phyloP scores from a whole-genome alignment of 495 filamentous ascomycete species.

The Tuber borchii region DNA sequence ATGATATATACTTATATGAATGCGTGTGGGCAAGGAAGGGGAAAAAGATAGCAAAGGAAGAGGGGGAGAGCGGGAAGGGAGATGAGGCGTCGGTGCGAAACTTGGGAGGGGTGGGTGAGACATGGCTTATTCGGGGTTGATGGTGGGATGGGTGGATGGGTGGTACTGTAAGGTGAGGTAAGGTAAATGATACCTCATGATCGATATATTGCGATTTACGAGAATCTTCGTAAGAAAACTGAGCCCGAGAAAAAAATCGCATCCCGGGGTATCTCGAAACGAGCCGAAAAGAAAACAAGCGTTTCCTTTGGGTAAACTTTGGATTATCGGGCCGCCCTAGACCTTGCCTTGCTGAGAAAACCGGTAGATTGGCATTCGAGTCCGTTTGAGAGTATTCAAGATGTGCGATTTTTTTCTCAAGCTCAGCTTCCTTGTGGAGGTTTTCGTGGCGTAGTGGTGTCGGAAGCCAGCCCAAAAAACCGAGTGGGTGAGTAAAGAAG shows the following conservation, averaged over 20 bases:
- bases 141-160: not conserved
- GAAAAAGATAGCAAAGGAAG: not conserved
- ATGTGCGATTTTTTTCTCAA: not conserved
- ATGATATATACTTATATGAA: not conserved
- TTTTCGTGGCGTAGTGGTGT: not conserved
- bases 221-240: not conserved
- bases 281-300: not conserved
- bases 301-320: not conserved
- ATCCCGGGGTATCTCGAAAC: not conserved
- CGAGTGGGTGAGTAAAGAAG: constrained; percentile 7
- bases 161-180: not conserved
- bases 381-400: not conserved
- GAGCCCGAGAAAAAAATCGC: not conserved
- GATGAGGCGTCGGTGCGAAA: constrained; percentile 3
- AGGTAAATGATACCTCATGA: constrained; percentile 6
- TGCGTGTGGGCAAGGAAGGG: not conserved
- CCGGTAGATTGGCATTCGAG: not conserved
- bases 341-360: not conserved
- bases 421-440: not conserved
- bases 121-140: not conserved
- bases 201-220: constrained; percentile 1
- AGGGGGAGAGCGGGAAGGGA: constrained; percentile 2
- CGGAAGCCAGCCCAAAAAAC: not conserved
- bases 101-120: not conserved
- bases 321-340: not conserved